Conservation (phyloP, 306 rosid genomes). For the Vigna radiata region DNA sequence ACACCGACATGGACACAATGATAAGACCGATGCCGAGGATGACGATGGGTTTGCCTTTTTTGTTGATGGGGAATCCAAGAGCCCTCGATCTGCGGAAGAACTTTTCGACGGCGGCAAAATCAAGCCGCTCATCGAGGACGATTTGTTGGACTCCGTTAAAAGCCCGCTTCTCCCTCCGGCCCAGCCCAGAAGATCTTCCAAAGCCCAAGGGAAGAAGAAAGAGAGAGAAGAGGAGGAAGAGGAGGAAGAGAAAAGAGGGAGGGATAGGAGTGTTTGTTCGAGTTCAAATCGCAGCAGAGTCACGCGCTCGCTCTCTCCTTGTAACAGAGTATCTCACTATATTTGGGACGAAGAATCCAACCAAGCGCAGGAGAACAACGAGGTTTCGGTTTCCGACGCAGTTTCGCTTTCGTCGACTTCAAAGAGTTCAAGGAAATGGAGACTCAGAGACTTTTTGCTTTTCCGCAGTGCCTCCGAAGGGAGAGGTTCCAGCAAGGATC, state of each 20-base stretch:
- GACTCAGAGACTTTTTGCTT: slow-evolving; percentile 70
- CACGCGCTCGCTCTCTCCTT: slow-evolving; percentile 76
- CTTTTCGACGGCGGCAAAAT: slow-evolving; percentile 79
- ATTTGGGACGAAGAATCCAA: slow-evolving; percentile 55
- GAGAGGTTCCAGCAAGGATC: slow-evolving; percentile 69
- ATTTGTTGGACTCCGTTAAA: slow-evolving; percentile 1
- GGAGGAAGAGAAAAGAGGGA: slow-evolving; percentile 55
- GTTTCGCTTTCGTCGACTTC: slow-evolving; percentile 21
- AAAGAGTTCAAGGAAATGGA: slow-evolving; percentile 74
- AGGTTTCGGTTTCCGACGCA: neutral
- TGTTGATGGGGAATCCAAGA: slow-evolving; percentile 49
- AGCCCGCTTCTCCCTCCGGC: slow-evolving; percentile 45
- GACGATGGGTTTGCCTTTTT: slow-evolving; percentile 60
- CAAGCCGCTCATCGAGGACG: slow-evolving; percentile 50
- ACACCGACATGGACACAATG: neutral
- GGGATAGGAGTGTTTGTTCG: slow-evolving; percentile 49
- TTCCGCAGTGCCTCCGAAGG: slow-evolving; percentile 97
- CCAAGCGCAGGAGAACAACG: slow-evolving; percentile 42
- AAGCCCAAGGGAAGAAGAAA: slow-evolving; percentile 46
- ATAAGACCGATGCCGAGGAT: neutral
- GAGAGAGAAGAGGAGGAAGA: slow-evolving; percentile 4
- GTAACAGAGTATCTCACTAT: slow-evolving; percentile 51
- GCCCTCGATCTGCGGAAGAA: slow-evolving; percentile 80
- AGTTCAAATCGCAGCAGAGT: slow-evolving; percentile 63
- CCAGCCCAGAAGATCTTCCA: slow-evolving; percentile 26